Evolutionary conservation across 2,329 filamentous ascomycete genomes (phyloP).

Genomic region (Ophiognomonia clavigignenti-juglandacearum): DNA sequence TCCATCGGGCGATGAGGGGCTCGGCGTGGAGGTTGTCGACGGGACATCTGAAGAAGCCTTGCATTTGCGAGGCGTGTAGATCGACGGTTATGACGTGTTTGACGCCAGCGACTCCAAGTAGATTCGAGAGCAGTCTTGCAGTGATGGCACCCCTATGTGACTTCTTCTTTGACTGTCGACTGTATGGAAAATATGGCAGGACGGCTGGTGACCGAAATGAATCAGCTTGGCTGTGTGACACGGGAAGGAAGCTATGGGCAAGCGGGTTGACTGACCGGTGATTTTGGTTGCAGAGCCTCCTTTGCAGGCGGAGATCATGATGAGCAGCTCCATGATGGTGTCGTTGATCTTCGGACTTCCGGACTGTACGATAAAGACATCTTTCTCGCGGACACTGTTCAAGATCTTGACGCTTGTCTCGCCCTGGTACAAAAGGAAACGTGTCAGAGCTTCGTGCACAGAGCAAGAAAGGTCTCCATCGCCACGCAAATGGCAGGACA

Average conservation of each 20-base stretch:
- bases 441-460: constrained; percentile 15
- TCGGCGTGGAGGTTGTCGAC: constrained; percentile 97
- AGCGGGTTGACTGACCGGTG: constrained; percentile 59
- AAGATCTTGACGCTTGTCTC: constrained; percentile 66
- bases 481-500: background rate
- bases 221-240: background rate
- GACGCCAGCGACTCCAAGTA: constrained; percentile 87
- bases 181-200: constrained; percentile 97
- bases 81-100: constrained; percentile 98
- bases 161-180: constrained; percentile 98
- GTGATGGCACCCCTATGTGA: constrained; percentile 94
- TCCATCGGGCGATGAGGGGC: constrained; percentile 92
- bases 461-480: constrained; percentile 2
- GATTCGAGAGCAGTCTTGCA: constrained; percentile 92
- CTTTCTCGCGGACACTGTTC: constrained; percentile 86
- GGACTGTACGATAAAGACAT: constrained; percentile 98
- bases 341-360: constrained; percentile 96
- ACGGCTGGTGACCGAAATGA: constrained; percentile 52
- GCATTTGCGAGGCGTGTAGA: constrained; percentile 96
- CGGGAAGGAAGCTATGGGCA: background rate
- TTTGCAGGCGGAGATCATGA: constrained; percentile 99
- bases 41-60: constrained; percentile 96
- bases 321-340: constrained; percentile 97
- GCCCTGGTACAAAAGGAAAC: constrained; percentile 43
- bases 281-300: constrained; percentile 95